Base-by-base conservation (phyloP, 2,329 filamentous ascomycete genomes). In the Exophiala xenobiotica region DNA sequence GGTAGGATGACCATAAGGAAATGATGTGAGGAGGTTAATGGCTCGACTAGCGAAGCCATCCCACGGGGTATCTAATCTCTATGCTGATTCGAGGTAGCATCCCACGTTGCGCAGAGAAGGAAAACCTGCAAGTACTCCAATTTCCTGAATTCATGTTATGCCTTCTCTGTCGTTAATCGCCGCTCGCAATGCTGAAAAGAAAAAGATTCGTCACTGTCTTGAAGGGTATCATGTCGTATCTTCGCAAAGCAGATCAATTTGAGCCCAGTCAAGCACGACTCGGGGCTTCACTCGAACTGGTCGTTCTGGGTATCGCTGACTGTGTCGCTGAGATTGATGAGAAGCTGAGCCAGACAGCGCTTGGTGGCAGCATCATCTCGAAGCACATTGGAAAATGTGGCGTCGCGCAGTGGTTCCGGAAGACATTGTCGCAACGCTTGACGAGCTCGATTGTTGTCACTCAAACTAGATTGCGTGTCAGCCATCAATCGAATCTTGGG, bases 321-420 rank as follows among this genome's bases (percentile, higher is more conserved):
- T 61, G 88, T 92, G 71, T 97, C 93, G 7, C 90, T 95, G 48
- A 99, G 82, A 67, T 97, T 97, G 74, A 97, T 95, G 54, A 97
- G 79, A 6, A 99, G 83, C 72, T 97, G 93, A n/a, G 91, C 89
- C 26, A 99, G 85, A 70, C 93, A 99, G 53, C 93, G 86, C 77
- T 99, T 99, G 0, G 93, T 99, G 1, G 93, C 93, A 11, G 93
- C 93, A 67, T 99, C 93, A 65, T 99, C 93, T 52, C 93, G 88
- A 26, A 99, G 84, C 38, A 99, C 93, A 0, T 91, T 92, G 6
- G 90, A 95, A 70, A 99, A 99, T 1, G 93, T 99, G 6, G 92
- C 91, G 68, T 99, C 93, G 41, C 93, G 87, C n/a, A 99, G 84
- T n/a, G 93, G 93, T 66, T 99, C 93, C 0, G 93, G 93, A 9